Base-by-base conservation (phyloP, 805 yeast genomes). In the Saccharomycopsis javanensis region DNA sequence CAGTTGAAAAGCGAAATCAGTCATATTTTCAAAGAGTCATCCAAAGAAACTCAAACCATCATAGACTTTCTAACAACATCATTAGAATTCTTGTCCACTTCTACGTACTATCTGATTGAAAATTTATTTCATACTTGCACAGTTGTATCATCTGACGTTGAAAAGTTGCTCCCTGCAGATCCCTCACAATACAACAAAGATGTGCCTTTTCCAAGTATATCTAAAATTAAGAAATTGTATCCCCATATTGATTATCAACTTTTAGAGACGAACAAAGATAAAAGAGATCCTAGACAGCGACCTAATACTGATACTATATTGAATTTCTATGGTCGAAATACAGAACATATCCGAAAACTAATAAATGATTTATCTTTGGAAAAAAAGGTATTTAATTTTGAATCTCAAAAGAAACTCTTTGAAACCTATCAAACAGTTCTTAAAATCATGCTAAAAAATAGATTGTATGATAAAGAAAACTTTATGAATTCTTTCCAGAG, bases 11-110 rank as follows among this genome's bases (percentile, higher is more conserved):
- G 25, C 5, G 53, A 54, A 15, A 53, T 59, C 2, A 20, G 23
- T 5, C 38, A n/a, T 15, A 6, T 54, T 3, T 55, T 54, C 28
- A 30, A 37, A 13, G 62, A 59, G 31, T 33, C 58, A 16, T 35
- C 37, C 5, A 30, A 51, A 35, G 62, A 59, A 42, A 55, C 58
- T 10, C 28, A 42, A 7, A 42, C 48, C 4, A 42, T 42, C 11
- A 42, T 42, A 20, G 48, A 20, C 11, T 7, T 18, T 20, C 23
- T 42, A 25, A 20, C 25, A 15, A 7, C 48, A 23, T 42, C 48
- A 15, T 20, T 2, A 28, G 48, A 42, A 42, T 42, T 20, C 25
- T 25, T 42, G 23, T 42, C 25, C 2, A 20, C 48, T 13, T 42
- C 23, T 4, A 42, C 27, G 3, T 42, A 42, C 8, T 42, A 42